Percentiles rank a stretch among this genome's conserved stretches.
phyloP scores from a whole-genome alignment of 73 alveolate genomes.

The Tetrahymena elliotti region DNA sequence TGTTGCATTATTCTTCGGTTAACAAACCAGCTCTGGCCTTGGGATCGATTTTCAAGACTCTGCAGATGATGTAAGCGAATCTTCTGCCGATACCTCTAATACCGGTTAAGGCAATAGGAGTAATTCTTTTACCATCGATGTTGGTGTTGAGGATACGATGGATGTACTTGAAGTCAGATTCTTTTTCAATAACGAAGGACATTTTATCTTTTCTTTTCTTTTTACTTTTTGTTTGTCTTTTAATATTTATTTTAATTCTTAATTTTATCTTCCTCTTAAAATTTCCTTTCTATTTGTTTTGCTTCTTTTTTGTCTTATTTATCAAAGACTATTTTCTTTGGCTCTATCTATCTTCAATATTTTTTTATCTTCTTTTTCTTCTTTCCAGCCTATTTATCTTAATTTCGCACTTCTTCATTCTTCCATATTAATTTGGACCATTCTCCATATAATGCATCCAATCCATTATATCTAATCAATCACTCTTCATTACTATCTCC shows the following conservation, averaged over 20 bases:
- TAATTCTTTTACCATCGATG: conserved; percentile 97
- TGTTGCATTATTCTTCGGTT: conserved; percentile 93
- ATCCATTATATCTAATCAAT: neutral
- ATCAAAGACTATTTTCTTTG: neutral
- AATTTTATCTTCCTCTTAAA: neutral
- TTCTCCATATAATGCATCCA: too few relatives aligned
- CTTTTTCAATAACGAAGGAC: conserved; percentile 57
- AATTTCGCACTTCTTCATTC: neutral
- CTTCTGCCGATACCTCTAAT: conserved; percentile 98
- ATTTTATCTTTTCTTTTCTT: conserved; percentile 7
- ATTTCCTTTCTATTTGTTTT: neutral
- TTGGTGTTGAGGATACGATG: conserved; percentile 97
- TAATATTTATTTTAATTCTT: neutral
- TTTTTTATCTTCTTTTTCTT: neutral
- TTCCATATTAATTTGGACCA: neutral
- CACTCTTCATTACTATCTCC: neutral
- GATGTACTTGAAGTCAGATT: conserved; percentile 85
- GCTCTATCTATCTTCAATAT: neutral
- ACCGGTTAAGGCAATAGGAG: conserved; percentile 91
- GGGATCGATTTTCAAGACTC: conserved; percentile 68
- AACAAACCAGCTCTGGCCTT: conserved; percentile 95
- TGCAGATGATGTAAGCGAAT: conserved; percentile 84
- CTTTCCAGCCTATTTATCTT: neutral
- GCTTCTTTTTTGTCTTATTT: neutral
- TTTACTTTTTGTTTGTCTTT: neutral